Evolutionary conservation across 2,329 filamentous ascomycete genomes (phyloP).

Genomic region (Diplodia scrobiculata): DNA sequence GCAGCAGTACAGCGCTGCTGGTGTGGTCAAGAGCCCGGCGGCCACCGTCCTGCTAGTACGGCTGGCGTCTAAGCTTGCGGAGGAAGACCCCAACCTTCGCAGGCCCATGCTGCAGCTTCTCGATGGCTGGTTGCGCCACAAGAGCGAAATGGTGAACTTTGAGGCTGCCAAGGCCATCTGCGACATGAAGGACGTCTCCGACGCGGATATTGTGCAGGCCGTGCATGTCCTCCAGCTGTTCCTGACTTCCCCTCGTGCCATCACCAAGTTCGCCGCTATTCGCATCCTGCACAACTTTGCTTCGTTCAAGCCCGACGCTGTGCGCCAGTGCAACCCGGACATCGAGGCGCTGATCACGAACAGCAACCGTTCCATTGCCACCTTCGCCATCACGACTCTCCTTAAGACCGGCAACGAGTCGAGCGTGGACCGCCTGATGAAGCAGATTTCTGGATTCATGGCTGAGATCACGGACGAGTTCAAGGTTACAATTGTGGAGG

Average conservation of each 20-base stretch:
- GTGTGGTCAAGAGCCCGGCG: constrained; percentile 91
- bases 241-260: constrained; percentile 89
- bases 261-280: constrained; percentile 96
- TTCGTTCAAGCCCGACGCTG: constrained; percentile 90
- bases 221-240: constrained; percentile 96
- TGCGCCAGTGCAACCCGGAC: constrained; percentile 92
- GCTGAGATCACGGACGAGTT: constrained; percentile 98
- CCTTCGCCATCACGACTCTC: constrained; percentile 95
- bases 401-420: constrained; percentile 98
- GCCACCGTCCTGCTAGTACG: constrained; percentile 91
- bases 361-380: constrained; percentile 94
- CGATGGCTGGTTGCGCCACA: constrained; percentile 93
- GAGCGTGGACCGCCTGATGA: constrained; percentile 95
- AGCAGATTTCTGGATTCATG: constrained; percentile 98
- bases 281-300: constrained; percentile 95
- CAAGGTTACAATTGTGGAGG: constrained; percentile 99
- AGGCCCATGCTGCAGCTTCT: constrained; percentile 97
- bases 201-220: constrained; percentile 86
- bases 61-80: constrained; percentile 87
- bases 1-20: constrained; percentile 92
- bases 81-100: constrained; percentile 84
- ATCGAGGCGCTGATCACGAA: constrained; percentile 97
- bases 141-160: constrained; percentile 92
- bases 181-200: constrained; percentile 88
- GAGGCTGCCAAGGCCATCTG: constrained; percentile 98